Conservation (phyloP, 192 early-diverging fungal species). For the Podila verticillata region DNA sequence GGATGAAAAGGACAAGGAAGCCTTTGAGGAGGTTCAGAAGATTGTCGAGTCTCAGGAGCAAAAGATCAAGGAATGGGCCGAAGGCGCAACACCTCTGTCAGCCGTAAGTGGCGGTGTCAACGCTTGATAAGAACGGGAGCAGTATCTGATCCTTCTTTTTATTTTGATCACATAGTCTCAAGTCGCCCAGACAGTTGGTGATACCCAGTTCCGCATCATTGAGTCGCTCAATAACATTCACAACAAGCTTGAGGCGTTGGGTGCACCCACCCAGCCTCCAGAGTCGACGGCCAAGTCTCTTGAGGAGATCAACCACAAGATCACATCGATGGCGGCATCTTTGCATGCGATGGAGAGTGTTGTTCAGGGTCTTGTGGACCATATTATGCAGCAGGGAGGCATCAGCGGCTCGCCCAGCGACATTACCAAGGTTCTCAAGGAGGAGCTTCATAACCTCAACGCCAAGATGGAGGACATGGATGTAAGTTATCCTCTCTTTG, state of each 20-base stretch:
- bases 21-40: conserved; percentile 40
- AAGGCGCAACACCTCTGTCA: conserved; percentile 17
- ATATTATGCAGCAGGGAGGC: conserved; percentile 28
- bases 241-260: conserved; percentile 37
- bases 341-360: conserved; percentile 48
- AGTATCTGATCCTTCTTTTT: background rate
- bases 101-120: conserved; percentile 20
- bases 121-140: too few relatives aligned
- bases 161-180: conserved; percentile 5
- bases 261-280: conserved; percentile 31
- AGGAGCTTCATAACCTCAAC: conserved; percentile 33
- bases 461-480: conserved; percentile 52
- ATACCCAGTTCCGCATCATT: conserved; percentile 39
- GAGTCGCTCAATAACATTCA: conserved; percentile 49
- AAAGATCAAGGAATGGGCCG: conserved; percentile 27
- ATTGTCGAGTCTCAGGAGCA: conserved; percentile 36
- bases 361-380: conserved; percentile 46
- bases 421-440: conserved; percentile 36
- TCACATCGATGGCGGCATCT: conserved; percentile 27
- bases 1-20: conserved; percentile 21
- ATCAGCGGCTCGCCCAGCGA: background rate
- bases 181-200: conserved; percentile 17
- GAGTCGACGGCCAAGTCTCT: conserved; percentile 19
- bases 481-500: background rate
- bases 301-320: conserved; percentile 33